Percentiles rank a stretch among this genome's conserved stretches.
Conservation (phyloP, 2,329 filamentous ascomycete genomes). For the Phaeosphaeriaceae sp. region DNA sequence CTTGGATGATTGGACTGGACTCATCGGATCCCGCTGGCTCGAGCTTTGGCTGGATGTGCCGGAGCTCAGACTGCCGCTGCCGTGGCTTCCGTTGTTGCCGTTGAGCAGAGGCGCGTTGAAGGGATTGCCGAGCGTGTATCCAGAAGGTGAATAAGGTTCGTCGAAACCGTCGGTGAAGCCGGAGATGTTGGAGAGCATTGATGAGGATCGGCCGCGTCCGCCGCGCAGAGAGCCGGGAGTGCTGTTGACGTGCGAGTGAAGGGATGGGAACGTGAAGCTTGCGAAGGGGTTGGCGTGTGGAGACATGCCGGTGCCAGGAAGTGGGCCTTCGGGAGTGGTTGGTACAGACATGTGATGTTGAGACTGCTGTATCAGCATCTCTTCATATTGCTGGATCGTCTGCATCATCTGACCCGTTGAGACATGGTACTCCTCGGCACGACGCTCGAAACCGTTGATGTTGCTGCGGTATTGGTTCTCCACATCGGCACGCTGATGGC, state of each 20-base stretch:
- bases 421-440: slow-evolving; percentile 48
- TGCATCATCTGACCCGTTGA: slow-evolving; percentile 46
- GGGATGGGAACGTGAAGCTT: slow-evolving; percentile 47
- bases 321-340: slow-evolving; percentile 65
- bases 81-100: slow-evolving; percentile 54
- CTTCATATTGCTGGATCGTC: slow-evolving; percentile 49
- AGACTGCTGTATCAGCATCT: slow-evolving; percentile 49
- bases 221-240: slow-evolving; percentile 44
- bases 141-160: slow-evolving; percentile 37
- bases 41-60: slow-evolving; percentile 50
- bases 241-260: slow-evolving; percentile 37
- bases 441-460: slow-evolving; percentile 47
- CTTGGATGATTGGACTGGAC: slow-evolving; percentile 43
- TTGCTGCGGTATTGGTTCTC: slow-evolving; percentile 49
- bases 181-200: slow-evolving; percentile 60
- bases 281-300: slow-evolving; percentile 43
- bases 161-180: slow-evolving; percentile 58
- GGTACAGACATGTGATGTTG: slow-evolving; percentile 50
- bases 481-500: slow-evolving; percentile 41
- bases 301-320: slow-evolving; percentile 60
- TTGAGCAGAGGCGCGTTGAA: slow-evolving; percentile 48
- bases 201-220: slow-evolving; percentile 58
- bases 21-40: slow-evolving; percentile 49
- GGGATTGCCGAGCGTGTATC: slow-evolving; percentile 41
- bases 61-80: slow-evolving; percentile 56